Base-by-base conservation (phyloP, 2,329 filamentous ascomycete genomes). In the Mariannaea sp. region DNA sequence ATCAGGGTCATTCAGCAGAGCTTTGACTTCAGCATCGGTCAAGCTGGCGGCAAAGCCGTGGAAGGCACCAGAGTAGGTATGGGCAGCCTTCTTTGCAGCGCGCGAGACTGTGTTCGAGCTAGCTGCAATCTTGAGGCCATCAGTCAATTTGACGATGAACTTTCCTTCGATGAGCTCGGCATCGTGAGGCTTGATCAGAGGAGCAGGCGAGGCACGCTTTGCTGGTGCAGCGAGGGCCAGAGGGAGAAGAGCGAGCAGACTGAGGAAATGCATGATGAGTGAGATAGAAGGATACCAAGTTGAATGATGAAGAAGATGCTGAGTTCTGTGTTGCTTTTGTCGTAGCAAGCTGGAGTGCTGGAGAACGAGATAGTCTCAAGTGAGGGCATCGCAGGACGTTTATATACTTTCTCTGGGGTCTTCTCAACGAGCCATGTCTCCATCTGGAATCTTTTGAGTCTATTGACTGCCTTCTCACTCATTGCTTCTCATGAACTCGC, bases 61-160 rank as follows among this genome's bases (percentile, higher is more conserved):
- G 40, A 69, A 65, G 48, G 49, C 46, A 17, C 54, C 58, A 16
- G 55, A 50, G 44, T 65, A 63, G 16, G 64, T 67, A 52, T 68
- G 66, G 42, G 72, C 69, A 53, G 71, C 70, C 20, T 69, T 62
- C 33, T 68, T 68, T 14, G 56, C 48, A 50, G 73, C 68, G n/a
- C 40, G 56, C 8, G 51, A 49, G 12, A 74, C 59, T 44, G 65
- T 63, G 13, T 55, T 48, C 24, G 47, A 49, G 38, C 71, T 54
- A 5, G 68, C 61, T 29, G 64, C 33, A n/a, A 42, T 44, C 33
- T 53, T 49, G 46, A 51, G 44, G 12, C 61, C 58, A 47, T 51
- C 55, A 62, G 68, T 70, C 61, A 74, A 68, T 59, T 68, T 71
- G 60, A 74, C 64, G 26, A 74, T 74, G 65, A 69, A 74, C 58